Conservation (phyloP, 2,329 filamentous ascomycete genomes). For the Colletotrichum chlorophyti region DNA sequence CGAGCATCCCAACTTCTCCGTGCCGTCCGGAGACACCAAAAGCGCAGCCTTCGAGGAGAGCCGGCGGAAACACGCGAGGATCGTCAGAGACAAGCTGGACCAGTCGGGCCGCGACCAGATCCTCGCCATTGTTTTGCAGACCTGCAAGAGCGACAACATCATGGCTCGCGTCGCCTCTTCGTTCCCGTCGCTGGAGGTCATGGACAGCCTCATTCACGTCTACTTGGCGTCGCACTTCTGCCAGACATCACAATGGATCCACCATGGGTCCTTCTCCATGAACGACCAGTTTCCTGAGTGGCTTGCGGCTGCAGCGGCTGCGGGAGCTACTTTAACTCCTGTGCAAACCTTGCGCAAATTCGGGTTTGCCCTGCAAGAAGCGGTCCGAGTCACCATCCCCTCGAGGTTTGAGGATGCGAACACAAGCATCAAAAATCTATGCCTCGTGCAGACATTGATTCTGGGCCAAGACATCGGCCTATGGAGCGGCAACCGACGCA, state of each 20-base stretch:
- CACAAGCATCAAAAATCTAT: slow-evolving; percentile 50
- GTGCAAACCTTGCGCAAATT: slow-evolving; percentile 66
- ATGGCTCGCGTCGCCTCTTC: slow-evolving; percentile 62
- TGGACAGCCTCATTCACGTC: slow-evolving; percentile 68
- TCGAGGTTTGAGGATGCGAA: slow-evolving; percentile 56
- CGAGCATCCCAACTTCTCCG: slow-evolving; percentile 53
- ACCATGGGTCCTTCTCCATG: slow-evolving; percentile 65
- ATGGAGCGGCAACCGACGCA: slow-evolving; percentile 61
- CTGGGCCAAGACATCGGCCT: slow-evolving; percentile 57
- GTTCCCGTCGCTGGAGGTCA: slow-evolving; percentile 65
- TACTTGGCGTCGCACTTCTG: slow-evolving; percentile 64
- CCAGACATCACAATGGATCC: slow-evolving; percentile 66
- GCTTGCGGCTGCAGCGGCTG: slow-evolving; percentile 64
- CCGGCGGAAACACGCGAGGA: slow-evolving; percentile 44
- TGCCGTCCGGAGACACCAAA: slow-evolving; percentile 46
- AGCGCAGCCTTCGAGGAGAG: slow-evolving; percentile 47
- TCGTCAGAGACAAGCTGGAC: slow-evolving; percentile 52
- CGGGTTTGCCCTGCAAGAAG: slow-evolving; percentile 61
- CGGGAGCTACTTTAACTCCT: slow-evolving; percentile 65
- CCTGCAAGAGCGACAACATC: slow-evolving; percentile 57
- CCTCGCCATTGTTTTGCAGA: slow-evolving; percentile 67
- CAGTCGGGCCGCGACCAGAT: slow-evolving; percentile 64
- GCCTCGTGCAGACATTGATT: slow-evolving; percentile 56
- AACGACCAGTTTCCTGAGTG: slow-evolving; percentile 64
- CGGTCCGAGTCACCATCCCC: slow-evolving; percentile 46